Evolutionary conservation across 2,329 filamentous ascomycete genomes (phyloP).

Genomic region (Colletotrichum tropicale): DNA sequence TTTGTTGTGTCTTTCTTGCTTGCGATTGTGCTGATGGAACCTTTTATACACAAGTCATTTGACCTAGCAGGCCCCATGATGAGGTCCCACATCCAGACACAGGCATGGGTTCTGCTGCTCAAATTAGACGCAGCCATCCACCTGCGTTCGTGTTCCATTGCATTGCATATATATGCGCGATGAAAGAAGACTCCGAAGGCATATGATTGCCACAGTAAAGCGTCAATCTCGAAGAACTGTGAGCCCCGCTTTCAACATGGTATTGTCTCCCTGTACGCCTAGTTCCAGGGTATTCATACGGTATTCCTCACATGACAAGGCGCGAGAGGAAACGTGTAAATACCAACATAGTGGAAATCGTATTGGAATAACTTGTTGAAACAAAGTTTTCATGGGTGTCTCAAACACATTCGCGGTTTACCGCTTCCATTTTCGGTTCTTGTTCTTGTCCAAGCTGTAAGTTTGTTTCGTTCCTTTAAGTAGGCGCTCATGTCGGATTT

Average conservation of each 20-base stretch:
- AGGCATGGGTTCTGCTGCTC: rapidly evolving
- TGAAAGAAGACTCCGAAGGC: neutral
- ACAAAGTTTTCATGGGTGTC: neutral
- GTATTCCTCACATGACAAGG: neutral
- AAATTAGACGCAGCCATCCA: rapidly evolving
- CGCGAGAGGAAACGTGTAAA: neutral
- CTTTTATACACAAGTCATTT: rapidly evolving
- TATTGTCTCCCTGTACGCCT: neutral
- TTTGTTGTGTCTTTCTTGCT: neutral
- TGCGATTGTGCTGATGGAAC: neutral
- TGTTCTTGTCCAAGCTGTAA: neutral
- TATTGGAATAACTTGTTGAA: neutral
- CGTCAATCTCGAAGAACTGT: neutral
- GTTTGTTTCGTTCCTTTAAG: too few species aligned
- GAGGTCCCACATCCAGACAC: neutral
- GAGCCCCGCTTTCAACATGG: neutral
- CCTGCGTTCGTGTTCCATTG: rapidly evolving
- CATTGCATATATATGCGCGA: neutral
- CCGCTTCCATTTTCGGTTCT: neutral
- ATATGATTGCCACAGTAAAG: neutral
- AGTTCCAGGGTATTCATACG: neutral
- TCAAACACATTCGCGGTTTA: neutral
- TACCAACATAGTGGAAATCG: neutral
- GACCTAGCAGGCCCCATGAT: neutral
- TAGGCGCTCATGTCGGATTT: too few species aligned